Base-by-base conservation (phyloP, 2,329 filamentous ascomycete species). In the Cadophora sp. region DNA sequence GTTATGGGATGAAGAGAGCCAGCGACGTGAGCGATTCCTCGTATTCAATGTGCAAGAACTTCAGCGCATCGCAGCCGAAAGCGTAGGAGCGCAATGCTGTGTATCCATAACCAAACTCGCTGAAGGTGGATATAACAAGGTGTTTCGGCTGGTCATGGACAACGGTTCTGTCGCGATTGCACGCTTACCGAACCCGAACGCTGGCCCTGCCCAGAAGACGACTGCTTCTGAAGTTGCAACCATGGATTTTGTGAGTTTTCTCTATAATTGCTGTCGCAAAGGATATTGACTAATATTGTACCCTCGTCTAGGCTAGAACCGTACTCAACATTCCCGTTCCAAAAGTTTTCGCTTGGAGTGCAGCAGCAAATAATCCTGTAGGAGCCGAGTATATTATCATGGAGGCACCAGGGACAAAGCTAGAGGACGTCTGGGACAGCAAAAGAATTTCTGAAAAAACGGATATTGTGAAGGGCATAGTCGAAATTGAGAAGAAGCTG, bases 91-190 rank as follows among this genome's bases (percentile, higher is more conserved):
- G 16, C 65, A 73, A 14, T 69, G 51, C 11, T 81, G 79, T 69
- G 70, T 77, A 9, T 76, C 75, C 6, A 80, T 83, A 12, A 76
- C 63, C 9, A 81, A 81, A 68, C 63, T 80, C 12, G 77, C 73
- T 8, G 79, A 81, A 74, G 79, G 79, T 50, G 75, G 74, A 40
- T 80, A 75, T 68, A 81, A 78, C 72, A 81, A 81, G 66, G 77
- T 77, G n/a, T 79, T 81, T 59, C 65, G 77, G 4, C 69, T 80
- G 27, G 50, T 70, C 1, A 76, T 77, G 73, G 70, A 77, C 61
- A 73, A 77, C 53, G 73, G 73, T 55, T 68, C 62, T 70, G 69
- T 74, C 72, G 67, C 74, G 14, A 74, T 77, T 73, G 73, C 72
- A 68, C 70, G 71, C 26, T 71, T 74, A 40, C 72, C 73, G 24